Evolutionary conservation across 768 basidiomycete species (phyloP), one percentile per base, ranked within the genome.

Genomic region (Paxillus involutus): DNA sequence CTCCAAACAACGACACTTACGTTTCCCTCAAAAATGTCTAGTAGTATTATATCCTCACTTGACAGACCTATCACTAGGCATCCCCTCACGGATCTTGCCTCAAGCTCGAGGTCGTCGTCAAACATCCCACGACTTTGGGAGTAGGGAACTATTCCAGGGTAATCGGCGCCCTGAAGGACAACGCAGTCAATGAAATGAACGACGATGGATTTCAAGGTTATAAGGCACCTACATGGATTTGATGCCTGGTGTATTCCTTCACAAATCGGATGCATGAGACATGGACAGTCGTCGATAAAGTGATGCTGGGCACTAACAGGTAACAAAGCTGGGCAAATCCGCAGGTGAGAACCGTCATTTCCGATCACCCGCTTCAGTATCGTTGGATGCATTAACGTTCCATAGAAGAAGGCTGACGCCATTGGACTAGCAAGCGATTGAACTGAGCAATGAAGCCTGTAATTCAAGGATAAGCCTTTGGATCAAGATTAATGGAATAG

Each of bases 301-400:
- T 43, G 14, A 10, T 16, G 14, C 42, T 17, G 44, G 19, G 8
- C 29, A 67, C 84, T 65, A 57, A 92, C 92, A 63, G 81, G 73
- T 8, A 97, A 68, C 7, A 94, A 65, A 6, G 92, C 94, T 37
- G 90, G 85, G 56, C 84, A 84, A 43, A 90, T 80, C 49, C 81
- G 65, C 3, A 96, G 76, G 57, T 85, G 75, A 8, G 72, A 61
- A 8, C 87, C 89, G 43, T 84, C 75, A 61, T 89, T 85, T 7
- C 77, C 77, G 42, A 97, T 83, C 7, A 97, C 93, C 17, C 85
- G 75, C 53, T 76, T 80, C 37, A 97, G 74, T 63, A 98, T 88
- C 47, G 81, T 81, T 6, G 94, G 93, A 62, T 94, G 91, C 78
- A 95, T 85, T 19, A 98, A 75, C 0, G 91, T 96, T 12, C 95